phyloP scores from a whole-genome alignment of 371 early-diverging fungal species.

The Gilbertella persicaria region DNA sequence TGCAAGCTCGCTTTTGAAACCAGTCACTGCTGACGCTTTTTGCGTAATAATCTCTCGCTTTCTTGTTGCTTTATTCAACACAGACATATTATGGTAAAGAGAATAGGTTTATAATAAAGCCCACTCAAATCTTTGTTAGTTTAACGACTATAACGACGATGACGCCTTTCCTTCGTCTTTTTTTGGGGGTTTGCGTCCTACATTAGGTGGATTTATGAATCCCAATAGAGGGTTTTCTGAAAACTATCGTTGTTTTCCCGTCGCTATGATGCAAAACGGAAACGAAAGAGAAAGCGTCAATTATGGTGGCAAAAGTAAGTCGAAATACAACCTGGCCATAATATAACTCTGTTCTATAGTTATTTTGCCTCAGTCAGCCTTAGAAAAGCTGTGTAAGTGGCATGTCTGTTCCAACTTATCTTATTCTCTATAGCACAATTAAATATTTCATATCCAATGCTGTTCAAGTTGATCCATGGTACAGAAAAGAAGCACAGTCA shows the following conservation, averaged over 20 bases:
- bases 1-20: no score
- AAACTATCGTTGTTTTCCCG: slow-evolving; percentile 78
- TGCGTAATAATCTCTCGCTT: no score
- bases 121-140: slow-evolving; percentile 1
- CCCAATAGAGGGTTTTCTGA: slow-evolving; percentile 59
- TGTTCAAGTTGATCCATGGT: slow-evolving; percentile 77
- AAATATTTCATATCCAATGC: slow-evolving; percentile 92
- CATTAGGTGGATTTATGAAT: slow-evolving; percentile 35
- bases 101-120: no score
- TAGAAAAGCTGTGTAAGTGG: slow-evolving; percentile 78
- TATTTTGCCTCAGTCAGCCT: slow-evolving; percentile 87
- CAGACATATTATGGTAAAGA: no score
- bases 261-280: slow-evolving; percentile 77
- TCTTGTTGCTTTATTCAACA: no score
- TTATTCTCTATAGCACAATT: slow-evolving; percentile 59
- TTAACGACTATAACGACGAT: slow-evolving; percentile 33
- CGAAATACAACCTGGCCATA: background rate
- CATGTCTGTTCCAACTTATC: background rate
- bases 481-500: slow-evolving; percentile 69
- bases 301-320: slow-evolving; percentile 83
- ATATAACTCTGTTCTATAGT: slow-evolving; percentile 50
- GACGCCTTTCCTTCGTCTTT: slow-evolving; percentile 34
- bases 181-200: slow-evolving; percentile 36
- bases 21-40: no score
- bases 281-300: slow-evolving; percentile 77